A percentile compares a stretch with the other conserved stretches of the same genome.
Evolutionary conservation across 306 rosid species (phyloP).

Genomic region (Quillaja saponaria): DNA sequence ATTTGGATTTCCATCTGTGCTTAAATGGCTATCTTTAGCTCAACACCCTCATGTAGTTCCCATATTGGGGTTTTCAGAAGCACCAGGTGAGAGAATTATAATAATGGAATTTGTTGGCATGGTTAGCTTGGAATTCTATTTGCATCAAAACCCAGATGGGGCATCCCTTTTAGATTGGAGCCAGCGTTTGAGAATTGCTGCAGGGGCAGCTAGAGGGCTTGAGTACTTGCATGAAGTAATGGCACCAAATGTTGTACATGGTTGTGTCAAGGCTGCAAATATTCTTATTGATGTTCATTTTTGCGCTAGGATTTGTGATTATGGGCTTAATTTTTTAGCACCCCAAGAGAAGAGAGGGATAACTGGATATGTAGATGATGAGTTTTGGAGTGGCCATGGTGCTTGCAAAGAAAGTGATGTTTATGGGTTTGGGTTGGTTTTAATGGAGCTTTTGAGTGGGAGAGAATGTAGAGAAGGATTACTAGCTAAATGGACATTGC

Average conservation of each 20-base stretch:
- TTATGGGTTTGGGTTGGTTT: slow-evolving; percentile 78
- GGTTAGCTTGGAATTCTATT: slow-evolving; percentile 56
- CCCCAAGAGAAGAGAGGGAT: slow-evolving; percentile 51
- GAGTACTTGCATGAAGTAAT: slow-evolving; percentile 73
- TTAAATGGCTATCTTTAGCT: slow-evolving; percentile 64
- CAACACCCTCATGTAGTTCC: slow-evolving; percentile 79
- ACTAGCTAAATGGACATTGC: slow-evolving; percentile 74
- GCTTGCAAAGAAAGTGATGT: slow-evolving; percentile 77
- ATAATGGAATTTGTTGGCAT: slow-evolving; percentile 62
- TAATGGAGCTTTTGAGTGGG: slow-evolving; percentile 83
- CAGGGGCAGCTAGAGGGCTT: slow-evolving; percentile 80
- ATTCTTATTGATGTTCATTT: slow-evolving; percentile 59
- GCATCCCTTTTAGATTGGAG: slow-evolving; percentile 54
- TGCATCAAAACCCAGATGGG: slow-evolving; percentile 69
- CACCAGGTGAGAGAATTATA: slow-evolving; percentile 81
- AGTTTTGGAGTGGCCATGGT: slow-evolving; percentile 53
- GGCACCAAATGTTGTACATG: slow-evolving; percentile 73
- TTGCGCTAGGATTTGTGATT: slow-evolving; percentile 59
- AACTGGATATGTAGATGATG: slow-evolving; percentile 65
- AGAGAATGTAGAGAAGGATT: slow-evolving; percentile 64
- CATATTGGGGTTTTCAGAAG: slow-evolving; percentile 78
- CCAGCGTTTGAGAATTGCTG: slow-evolving; percentile 62
- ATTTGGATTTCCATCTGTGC: slow-evolving; percentile 57
- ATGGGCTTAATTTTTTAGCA: slow-evolving; percentile 68
- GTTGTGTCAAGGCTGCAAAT: slow-evolving; percentile 76